Evolutionary conservation across 73 alveolate genomes (phyloP), one percentile per base, ranked within the genome.

Genomic region (Paraurostyla sp.): DNA sequence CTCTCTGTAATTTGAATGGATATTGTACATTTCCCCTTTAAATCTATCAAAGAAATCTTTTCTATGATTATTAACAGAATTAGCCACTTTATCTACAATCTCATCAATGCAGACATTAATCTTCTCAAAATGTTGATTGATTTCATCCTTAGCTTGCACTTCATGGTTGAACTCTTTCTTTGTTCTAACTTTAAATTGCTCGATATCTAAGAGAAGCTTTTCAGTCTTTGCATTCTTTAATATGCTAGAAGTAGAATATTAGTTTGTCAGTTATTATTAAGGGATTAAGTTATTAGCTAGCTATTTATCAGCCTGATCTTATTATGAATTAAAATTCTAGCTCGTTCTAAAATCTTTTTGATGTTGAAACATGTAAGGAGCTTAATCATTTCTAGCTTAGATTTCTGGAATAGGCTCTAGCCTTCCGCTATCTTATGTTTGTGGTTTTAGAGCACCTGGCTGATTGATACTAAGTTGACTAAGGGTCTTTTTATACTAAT

Each of bases 11-110:
- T 62, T 82, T 40, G 80, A 49, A 23, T 78, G 80, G 32, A 90
- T 83, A 76, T 90, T 90, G 82, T 90, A 90, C 78, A 82, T 54
- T 42, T 90, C 92, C 23, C 95, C 95, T 48, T 78, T 49, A 86
- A 90, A 82, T 36, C 82, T 58, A 41, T 90, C 95, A 20, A 90
- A 81, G 71, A 75, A 90, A 18, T 71, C 89, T 32, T 83, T 75
- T 16, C 68, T 42, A 22, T 90, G 71, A 25, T 54, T 30, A 40
- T 78, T 60, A 6, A 90, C 92, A 68, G 85, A 33, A 25, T 56
- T 62, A 20, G 87, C 60, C 27, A 85, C 93, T 45, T 85, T 35
- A 25, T 45, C 73, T 23, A 49, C 93, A 25, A 83, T 42, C 35
- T 40, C 30, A 43, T 58, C 81, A n/a, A 85, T 85, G 48, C 81